Conservation (phyloP, 768 basidiomycete species). For the Dacryopinax spathularia region DNA sequence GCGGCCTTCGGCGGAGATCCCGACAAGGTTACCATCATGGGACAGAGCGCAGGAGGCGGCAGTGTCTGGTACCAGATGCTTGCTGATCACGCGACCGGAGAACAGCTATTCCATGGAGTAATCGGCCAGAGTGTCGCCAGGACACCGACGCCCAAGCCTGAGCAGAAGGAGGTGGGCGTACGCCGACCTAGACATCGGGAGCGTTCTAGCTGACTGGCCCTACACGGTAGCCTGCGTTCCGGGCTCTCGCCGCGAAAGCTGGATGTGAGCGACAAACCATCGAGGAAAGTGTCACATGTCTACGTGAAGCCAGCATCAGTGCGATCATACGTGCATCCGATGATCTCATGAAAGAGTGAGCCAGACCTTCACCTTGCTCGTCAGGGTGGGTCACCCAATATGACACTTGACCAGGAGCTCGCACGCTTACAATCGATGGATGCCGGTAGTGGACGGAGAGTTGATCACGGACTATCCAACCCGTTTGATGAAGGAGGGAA, state of each 20-base stretch:
- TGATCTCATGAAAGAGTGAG: slow-evolving; percentile 1
- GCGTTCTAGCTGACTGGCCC: not conserved
- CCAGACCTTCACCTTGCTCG: too few species aligned
- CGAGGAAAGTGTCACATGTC: slow-evolving; percentile 4
- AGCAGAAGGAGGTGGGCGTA: slow-evolving; percentile 37
- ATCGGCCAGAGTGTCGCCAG: slow-evolving; percentile 52
- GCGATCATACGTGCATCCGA: slow-evolving; percentile 31
- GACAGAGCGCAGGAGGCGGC: slow-evolving; percentile 41
- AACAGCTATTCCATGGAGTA: slow-evolving; percentile 36
- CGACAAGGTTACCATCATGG: slow-evolving; percentile 36
- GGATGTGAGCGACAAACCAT: slow-evolving; percentile 32
- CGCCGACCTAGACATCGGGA: not conserved
- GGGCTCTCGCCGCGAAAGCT: slow-evolving; percentile 35
- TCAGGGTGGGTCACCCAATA: too few species aligned
- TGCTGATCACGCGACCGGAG: slow-evolving; percentile 24
- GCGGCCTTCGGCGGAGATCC: slow-evolving; percentile 30
- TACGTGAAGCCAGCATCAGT: slow-evolving; percentile 14
- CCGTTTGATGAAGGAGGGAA: slow-evolving; percentile 30
- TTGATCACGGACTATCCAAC: slow-evolving; percentile 40
- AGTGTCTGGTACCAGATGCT: slow-evolving; percentile 47
- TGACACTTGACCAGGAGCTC: slow-evolving; percentile 15
- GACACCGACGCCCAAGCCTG: slow-evolving; percentile 36
- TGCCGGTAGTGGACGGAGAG: slow-evolving; percentile 42
- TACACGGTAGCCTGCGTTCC: slow-evolving; percentile 34
- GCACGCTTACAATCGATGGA: slow-evolving; percentile 36